Evolutionary conservation across 495 filamentous ascomycete species (phyloP), one percentile per base, ranked within the genome.

Genomic region (Aspergillus leporis): DNA sequence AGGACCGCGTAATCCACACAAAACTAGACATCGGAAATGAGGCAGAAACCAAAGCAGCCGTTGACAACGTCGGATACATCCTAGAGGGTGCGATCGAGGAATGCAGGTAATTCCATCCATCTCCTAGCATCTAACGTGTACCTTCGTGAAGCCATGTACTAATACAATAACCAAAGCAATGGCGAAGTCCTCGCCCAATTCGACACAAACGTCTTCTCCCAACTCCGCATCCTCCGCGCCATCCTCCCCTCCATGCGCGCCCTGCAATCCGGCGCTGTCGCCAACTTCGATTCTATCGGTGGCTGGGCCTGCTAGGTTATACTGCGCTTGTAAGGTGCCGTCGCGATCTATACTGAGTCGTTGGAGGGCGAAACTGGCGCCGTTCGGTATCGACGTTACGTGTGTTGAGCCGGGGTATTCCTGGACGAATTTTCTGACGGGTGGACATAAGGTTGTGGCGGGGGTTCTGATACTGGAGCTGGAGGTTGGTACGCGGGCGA

Each of bases 361-460:
- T 68, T 84, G 14, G 59, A 67, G 22, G n/a, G 54, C 60, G 1
- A 81, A 84, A 55, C 56, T 82, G 16, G 63, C 59, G 32, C 68
- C 73, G 10, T 74, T 84, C 32, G 71, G 73, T 3, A 77, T 85
- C 51, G 65, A 75, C 2, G 77, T 62, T 13, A 70, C 71, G 6
- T 56, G 70, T 6, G 61, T 85, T 31, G 81, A 84, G 70, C 81
- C 81, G 18, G 81, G 81, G 58, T 77, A 73, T 55, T 83, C 83
- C 61, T 69, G 81, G 16, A 82, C 78, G 0, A 64, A 65, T 32
- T 70, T 84, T 25, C 56, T 68, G 4, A 56, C 46, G 3, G 36
- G 25, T 0, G 51, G 38, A 3, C 51, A 56, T 41, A 53, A 59
- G 30, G 38, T 65, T 21, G 14, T 9, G 49, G 66, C 60, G 41